Percentiles rank a stretch among this genome's conserved stretches.
Evolutionary conservation across 2,329 filamentous ascomycete genomes (phyloP).

Genomic region (Fusarium praegraminearum): DNA sequence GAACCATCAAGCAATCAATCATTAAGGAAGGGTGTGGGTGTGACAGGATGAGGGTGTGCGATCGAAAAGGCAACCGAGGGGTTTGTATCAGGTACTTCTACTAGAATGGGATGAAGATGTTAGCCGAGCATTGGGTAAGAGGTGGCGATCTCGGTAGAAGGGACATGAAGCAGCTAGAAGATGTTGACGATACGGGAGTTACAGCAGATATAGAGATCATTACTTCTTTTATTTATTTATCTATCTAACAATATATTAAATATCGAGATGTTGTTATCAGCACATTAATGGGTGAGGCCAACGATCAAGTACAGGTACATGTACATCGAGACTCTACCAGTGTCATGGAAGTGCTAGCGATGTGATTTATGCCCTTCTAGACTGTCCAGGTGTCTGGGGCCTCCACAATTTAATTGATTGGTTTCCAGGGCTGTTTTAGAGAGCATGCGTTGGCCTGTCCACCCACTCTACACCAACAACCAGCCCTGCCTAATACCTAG

Average conservation of each 20-base stretch:
- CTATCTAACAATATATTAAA: background rate
- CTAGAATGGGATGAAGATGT: conserved; percentile 7
- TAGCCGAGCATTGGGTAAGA: background rate
- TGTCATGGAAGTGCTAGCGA: conserved; percentile 5
- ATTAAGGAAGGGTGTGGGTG: conserved; percentile 41
- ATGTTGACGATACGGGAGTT: background rate
- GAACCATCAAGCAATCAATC: conserved; percentile 21
- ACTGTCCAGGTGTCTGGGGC: conserved; percentile 3
- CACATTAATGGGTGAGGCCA: conserved; percentile 24
- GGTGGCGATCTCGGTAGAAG: background rate
- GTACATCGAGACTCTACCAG: background rate
- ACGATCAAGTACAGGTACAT: conserved; percentile 3
- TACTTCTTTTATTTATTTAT: background rate
- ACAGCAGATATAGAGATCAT: background rate
- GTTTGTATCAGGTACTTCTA: conserved; percentile 30
- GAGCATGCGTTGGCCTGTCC: conserved; percentile 19
- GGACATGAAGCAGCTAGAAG: background rate
- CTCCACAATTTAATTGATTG: conserved; percentile 22
- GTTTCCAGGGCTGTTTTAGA: conserved; percentile 13
- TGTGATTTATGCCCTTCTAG: conserved; percentile 29
- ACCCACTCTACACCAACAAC: conserved; percentile 10
- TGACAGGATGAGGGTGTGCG: conserved; percentile 39
- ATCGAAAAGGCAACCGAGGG: conserved; percentile 39
- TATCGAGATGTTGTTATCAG: background rate
- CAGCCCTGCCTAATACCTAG: conserved; percentile 2